Percentiles rank a stretch among this genome's conserved stretches.
Conservation (phyloP, 257 asterid genomes). For the Haberlea rhodopensis region DNA sequence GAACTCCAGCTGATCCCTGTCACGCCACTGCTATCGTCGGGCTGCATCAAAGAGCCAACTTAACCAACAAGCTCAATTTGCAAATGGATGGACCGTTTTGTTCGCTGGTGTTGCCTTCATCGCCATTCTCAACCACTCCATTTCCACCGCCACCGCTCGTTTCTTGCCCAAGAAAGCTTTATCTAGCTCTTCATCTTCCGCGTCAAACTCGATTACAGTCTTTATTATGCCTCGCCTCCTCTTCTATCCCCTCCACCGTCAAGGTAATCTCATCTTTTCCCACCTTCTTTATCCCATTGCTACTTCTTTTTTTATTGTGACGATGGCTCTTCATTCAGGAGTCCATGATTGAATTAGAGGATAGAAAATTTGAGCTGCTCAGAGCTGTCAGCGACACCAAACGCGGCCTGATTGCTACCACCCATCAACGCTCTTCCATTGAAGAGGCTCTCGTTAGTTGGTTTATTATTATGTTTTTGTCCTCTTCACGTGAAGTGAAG, state of each 20-base stretch:
- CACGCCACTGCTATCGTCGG: not conserved
- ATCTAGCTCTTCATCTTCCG: not conserved
- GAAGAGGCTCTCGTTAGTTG: constrained; percentile 68
- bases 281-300: not conserved
- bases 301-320: not conserved
- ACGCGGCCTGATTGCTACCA: constrained; percentile 67
- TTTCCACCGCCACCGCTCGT: constrained; percentile 13
- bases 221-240: constrained; percentile 24
- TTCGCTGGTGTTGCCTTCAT: constrained; percentile 3
- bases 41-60: not conserved
- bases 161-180: constrained; percentile 7
- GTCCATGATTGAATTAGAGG: constrained; percentile 49
- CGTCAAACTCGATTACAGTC: constrained; percentile 14
- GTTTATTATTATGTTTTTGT: not conserved
- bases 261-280: constrained; percentile 22
- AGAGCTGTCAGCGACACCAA: constrained; percentile 62
- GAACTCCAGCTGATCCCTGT: too few species aligned
- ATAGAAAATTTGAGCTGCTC: constrained; percentile 61
- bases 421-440: constrained; percentile 63
- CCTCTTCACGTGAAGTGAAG: not conserved
- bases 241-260: constrained; percentile 25
- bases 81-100: constrained; percentile 19
- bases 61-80: not conserved
- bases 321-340: constrained; percentile 29
- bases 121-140: constrained; percentile 15